Percentiles rank a stretch among this genome's conserved stretches.
These are phyloP conservation scores for Pythium catenulatum DNA, from an alignment of 352 stramenopile genomes.

Conservation along the genomic window DNA sequence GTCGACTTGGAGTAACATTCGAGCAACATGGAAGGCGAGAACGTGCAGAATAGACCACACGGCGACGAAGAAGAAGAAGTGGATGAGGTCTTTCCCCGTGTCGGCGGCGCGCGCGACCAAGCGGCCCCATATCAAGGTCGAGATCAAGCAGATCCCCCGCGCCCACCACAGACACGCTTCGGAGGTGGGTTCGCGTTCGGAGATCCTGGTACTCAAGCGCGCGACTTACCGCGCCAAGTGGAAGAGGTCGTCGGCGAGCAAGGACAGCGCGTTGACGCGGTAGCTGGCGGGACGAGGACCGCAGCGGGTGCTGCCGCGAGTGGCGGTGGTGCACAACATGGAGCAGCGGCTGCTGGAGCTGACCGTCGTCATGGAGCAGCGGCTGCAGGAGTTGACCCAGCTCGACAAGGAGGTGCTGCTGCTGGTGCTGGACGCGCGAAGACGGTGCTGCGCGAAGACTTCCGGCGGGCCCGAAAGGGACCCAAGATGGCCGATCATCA, in stretches of 20 bases:
- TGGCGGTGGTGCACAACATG: neutral
- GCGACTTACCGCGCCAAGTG: neutral
- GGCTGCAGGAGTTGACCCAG: neutral
- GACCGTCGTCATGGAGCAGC: neutral
- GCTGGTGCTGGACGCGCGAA: neutral
- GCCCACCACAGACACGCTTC: too few relatives aligned
- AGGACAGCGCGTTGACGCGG: neutral
- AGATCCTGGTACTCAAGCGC: neutral
- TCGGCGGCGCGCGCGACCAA: neutral
- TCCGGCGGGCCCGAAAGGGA: neutral
- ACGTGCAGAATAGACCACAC: neutral
- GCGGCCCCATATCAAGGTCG: too few relatives aligned
- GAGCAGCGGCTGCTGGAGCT: neutral
- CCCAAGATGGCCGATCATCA: neutral
- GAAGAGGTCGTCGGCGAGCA: neutral
- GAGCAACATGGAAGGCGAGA: neutral
- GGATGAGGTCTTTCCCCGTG: neutral
- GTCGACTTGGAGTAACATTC: too few relatives aligned
- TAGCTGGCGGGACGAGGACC: neutral
- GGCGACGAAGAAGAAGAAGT: neutral
- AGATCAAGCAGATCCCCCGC: neutral
- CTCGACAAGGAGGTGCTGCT: neutral
- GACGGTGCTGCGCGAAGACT: neutral
- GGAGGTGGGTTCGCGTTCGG: too few relatives aligned
- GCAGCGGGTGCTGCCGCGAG: neutral